These are phyloP conservation scores for Setomelanomma holmii DNA, from an alignment of 2,329 filamentous ascomycete genomes.

Conservation along the genomic window DNA sequence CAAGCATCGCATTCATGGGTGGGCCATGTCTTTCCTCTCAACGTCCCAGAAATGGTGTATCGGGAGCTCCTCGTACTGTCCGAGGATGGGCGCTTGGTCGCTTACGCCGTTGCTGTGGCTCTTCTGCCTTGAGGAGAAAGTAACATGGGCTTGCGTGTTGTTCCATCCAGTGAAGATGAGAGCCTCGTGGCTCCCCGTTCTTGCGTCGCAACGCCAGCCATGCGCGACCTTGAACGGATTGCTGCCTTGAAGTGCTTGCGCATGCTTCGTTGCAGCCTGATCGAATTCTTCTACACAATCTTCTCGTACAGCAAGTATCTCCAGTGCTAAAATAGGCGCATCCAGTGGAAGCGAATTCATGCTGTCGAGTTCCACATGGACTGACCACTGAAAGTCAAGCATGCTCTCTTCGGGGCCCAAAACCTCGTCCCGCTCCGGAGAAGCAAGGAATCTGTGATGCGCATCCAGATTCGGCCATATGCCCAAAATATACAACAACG, in stretches of 20 bases:
- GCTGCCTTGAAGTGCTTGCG: constrained; percentile 20
- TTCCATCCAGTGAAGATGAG: constrained; percentile 33
- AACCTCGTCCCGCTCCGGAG: constrained; percentile 32
- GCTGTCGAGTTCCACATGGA: constrained; percentile 33
- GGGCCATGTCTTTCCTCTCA: constrained; percentile 15
- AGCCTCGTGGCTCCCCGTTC: constrained; percentile 27
- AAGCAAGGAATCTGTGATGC: constrained; percentile 36
- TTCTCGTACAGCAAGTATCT: constrained; percentile 22
- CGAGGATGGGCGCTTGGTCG: constrained; percentile 11
- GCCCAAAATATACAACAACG: constrained; percentile 40
- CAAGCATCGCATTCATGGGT: constrained; percentile 1
- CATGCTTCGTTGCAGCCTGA: constrained; percentile 17
- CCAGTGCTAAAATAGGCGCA: constrained; percentile 34
- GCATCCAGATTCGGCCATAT: constrained; percentile 38
- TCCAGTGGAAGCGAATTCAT: constrained; percentile 30
- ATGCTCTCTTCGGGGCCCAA: constrained; percentile 38
- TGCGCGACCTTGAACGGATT: constrained; percentile 22
- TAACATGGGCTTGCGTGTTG: constrained; percentile 19
- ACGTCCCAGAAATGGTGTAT: constrained; percentile 28
- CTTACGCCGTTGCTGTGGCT: constrained; percentile 5
- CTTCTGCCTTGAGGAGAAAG: constrained; percentile 16
- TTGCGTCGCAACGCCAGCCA: constrained; percentile 34
- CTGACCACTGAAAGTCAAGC: constrained; percentile 38
- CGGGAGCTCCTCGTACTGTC: constrained; percentile 19
- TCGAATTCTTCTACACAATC: constrained; percentile 20